Evolutionary conservation across 2,329 filamentous ascomycete species (phyloP), one percentile per base, ranked within the genome.

Genomic region (Camillea tinctor): DNA sequence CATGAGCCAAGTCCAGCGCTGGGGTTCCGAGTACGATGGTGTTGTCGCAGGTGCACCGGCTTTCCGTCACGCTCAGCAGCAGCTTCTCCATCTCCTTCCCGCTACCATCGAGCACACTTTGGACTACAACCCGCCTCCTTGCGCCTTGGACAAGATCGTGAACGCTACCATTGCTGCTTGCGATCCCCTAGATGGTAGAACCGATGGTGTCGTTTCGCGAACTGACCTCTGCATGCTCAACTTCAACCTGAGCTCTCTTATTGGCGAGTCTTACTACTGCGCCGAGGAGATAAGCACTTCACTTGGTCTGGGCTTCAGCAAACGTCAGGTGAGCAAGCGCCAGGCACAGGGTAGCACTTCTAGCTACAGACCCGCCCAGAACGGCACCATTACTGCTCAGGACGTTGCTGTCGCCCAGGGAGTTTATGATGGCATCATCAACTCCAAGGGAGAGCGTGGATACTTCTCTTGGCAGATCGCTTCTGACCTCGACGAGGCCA

Each of bases 161-260:
- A 85, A 84, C 66, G 76, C 75, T 22, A 85, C 83, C 6, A 83
- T 86, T 52, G 72, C 73, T 2, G 78, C 78, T 50, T 86, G 83
- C 54, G 84, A 86, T 61, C 73, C 78, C 6, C 75, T 86, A 8
- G 84, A 86, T 59, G 83, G 84, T 6, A 74, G 76, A 36, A 78
- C 75, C 0, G 83, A 86, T 57, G 82, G 82, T n/a, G 80, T 86
- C 13, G 76, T 86, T 50, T 65, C 69, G 11, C 72, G 72, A 1
- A 71, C 72, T 2, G 73, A 76, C n/a, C 64, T 73, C 8, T 74
- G 72, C 67, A 69, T 65, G 66, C 70, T 76, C 1, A 66, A 72
- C 26, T 74, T 76, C 64, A 62, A 76, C 57, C 65, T 75, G 20
- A 67, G 67, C 22, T 66, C 63, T 23, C 62, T 73, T 44, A 66